Conservation (phyloP, 768 basidiomycete species). For the Russula vinacea region DNA sequence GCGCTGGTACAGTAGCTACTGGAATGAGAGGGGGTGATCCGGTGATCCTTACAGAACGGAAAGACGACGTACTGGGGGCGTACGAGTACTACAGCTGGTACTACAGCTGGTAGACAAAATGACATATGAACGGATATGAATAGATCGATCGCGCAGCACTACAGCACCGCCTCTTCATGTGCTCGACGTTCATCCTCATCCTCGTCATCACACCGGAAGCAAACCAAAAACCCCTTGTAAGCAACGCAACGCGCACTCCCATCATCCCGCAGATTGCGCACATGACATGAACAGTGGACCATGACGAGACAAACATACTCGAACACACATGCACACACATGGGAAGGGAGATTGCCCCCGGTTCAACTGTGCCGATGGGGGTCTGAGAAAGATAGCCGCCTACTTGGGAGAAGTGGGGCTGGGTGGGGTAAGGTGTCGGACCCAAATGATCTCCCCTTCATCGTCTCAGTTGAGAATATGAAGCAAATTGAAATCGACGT, state of each 20-base stretch:
- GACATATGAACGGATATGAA: background rate
- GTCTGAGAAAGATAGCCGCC: too few species aligned
- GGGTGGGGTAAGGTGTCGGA: background rate
- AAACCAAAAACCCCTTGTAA: background rate
- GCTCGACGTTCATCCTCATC: background rate
- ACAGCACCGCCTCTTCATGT: background rate
- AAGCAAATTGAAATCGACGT: background rate
- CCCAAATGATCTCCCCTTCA: background rate
- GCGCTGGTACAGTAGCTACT: background rate
- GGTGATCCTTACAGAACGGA: background rate
- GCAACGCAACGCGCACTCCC: background rate
- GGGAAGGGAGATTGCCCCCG: background rate
- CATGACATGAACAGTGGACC: background rate
- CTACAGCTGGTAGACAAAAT: background rate
- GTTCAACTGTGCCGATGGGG: too few species aligned
- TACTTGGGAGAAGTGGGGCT: background rate
- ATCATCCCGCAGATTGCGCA: background rate
- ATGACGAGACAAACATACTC: background rate
- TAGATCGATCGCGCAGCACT: background rate
- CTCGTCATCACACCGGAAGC: background rate
- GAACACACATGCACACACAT: background rate
- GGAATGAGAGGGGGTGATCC: background rate
- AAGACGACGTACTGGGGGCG: background rate
- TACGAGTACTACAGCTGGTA: background rate
- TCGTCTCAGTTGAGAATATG: background rate